phyloP scores from a whole-genome alignment of 2,329 filamentous ascomycete species.

The Periconia macrospinosa region DNA sequence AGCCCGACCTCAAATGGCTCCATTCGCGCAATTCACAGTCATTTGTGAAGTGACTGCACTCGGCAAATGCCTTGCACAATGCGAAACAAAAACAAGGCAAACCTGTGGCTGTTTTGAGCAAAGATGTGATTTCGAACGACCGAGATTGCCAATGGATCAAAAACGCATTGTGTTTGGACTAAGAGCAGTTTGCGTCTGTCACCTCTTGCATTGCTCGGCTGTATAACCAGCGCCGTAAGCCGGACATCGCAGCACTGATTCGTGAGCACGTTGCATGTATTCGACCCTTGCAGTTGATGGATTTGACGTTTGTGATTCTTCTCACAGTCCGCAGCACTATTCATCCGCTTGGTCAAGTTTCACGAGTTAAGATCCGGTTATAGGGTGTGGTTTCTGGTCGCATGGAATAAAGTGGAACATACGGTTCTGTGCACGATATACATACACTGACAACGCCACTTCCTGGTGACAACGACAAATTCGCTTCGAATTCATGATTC shows the following conservation, averaged over 20 bases:
- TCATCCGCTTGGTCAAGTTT: slow-evolving; percentile 13
- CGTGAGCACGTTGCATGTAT: neutral
- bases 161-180: slow-evolving; percentile 10
- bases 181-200: slow-evolving; percentile 6
- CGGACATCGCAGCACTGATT: neutral
- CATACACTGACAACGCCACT: neutral
- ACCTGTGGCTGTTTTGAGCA: neutral
- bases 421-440: neutral
- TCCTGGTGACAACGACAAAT: neutral
- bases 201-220: slow-evolving; percentile 2
- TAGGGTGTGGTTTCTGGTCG: neutral
- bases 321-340: slow-evolving; percentile 3
- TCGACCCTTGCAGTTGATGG: slow-evolving; percentile 20
- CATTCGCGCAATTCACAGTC: too few species aligned
- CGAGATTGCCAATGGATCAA: neutral
- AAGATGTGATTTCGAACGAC: neutral
- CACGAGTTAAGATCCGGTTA: slow-evolving; percentile 11
- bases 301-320: slow-evolving; percentile 19
- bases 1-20: too few species aligned
- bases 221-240: neutral
- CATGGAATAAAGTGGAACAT: neutral
- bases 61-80: too few species aligned
- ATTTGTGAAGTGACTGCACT: too few species aligned
- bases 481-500: neutral
- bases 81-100: too few species aligned